Conservation (phyloP, 2,329 filamentous ascomycete species). For the Dothistroma pini region DNA sequence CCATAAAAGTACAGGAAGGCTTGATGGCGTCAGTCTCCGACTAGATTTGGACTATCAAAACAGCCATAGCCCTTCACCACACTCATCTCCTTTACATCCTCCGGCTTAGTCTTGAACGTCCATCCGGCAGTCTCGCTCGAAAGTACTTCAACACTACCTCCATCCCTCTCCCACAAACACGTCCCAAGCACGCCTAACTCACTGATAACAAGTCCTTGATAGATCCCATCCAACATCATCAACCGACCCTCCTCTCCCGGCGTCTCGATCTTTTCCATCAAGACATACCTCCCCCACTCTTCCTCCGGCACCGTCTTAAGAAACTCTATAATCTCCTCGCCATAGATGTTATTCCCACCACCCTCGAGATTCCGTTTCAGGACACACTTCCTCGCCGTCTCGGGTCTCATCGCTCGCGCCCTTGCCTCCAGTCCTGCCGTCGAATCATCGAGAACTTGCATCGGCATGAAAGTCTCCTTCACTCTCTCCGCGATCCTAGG, state of each 20-base stretch:
- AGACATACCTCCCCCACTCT: conserved; percentile 36
- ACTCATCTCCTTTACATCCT: conserved; percentile 44
- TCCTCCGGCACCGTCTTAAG: conserved; percentile 28
- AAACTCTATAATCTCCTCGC: conserved; percentile 37
- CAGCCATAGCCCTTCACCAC: conserved; percentile 48
- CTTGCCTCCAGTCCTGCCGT: conserved; percentile 29
- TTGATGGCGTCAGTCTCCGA: neutral
- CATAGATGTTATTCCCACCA: conserved; percentile 44
- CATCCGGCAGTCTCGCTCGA: conserved; percentile 38
- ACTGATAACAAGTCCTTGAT: conserved; percentile 40
- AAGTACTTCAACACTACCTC: conserved; percentile 29
- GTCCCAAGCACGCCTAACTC: conserved; percentile 44
- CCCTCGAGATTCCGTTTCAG: conserved; percentile 47
- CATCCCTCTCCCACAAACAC: conserved; percentile 36
- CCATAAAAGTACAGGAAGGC: neutral
- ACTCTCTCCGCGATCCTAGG: conserved; percentile 26
- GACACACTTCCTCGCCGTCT: conserved; percentile 33
- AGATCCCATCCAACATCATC: conserved; percentile 32
- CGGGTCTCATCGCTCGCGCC: conserved; percentile 25
- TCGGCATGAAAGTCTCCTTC: conserved; percentile 37
- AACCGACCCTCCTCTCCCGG: conserved; percentile 35
- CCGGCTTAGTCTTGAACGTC: conserved; percentile 46
- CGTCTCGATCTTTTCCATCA: conserved; percentile 43
- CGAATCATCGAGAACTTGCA: conserved; percentile 38
- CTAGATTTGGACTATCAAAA: conserved; percentile 41